phyloP scores from a whole-genome alignment of 2,329 filamentous ascomycete genomes.

The Xylaria sp. region DNA sequence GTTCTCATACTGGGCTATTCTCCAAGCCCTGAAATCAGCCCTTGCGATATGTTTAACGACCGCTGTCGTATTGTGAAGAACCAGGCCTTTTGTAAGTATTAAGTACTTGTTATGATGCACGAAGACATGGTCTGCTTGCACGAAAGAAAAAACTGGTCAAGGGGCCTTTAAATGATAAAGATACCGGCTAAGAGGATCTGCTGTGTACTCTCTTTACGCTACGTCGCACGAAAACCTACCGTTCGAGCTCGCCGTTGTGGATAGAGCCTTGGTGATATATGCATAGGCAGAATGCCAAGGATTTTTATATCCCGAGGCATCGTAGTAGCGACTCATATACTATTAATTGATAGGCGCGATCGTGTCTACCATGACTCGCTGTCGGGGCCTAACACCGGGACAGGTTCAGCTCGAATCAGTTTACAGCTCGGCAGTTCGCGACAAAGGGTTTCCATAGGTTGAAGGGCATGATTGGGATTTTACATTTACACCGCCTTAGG shows the following conservation, averaged over 20 bases:
- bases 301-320: no score
- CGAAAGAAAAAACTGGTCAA: background rate
- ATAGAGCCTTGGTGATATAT: no score
- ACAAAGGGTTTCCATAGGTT: background rate
- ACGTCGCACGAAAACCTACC: no score
- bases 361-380: no score
- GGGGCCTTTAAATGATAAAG: background rate
- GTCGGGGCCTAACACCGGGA: background rate
- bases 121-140: background rate
- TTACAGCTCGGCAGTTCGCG: background rate
- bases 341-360: no score
- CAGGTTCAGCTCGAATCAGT: background rate
- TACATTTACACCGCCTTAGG: background rate
- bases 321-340: no score
- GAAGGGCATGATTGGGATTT: background rate
- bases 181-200: no score
- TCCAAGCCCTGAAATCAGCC: no score
- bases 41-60: background rate
- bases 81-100: background rate
- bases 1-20: no score
- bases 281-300: no score
- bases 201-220: no score
- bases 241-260: no score
- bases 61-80: background rate
- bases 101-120: background rate